Evolutionary conservation across 768 basidiomycete genomes (phyloP).

Genomic region (Mycena filopes): DNA sequence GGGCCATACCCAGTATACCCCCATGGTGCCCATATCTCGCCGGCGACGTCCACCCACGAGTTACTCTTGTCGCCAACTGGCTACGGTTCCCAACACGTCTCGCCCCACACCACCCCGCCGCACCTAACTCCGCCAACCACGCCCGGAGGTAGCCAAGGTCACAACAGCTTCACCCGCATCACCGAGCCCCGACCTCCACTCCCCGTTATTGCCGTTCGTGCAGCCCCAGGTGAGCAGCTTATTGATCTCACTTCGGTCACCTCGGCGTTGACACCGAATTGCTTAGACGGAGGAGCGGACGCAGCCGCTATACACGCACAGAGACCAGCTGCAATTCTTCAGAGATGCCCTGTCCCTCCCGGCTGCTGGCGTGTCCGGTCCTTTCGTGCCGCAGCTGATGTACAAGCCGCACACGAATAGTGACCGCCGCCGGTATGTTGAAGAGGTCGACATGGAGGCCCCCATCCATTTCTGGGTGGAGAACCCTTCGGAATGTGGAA

Average conservation of each 20-base stretch:
- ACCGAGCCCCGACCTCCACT: slow-evolving; percentile 26
- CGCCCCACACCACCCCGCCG: slow-evolving; percentile 31
- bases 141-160: slow-evolving; percentile 24
- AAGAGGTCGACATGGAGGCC: slow-evolving; percentile 68
- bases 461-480: slow-evolving; percentile 73
- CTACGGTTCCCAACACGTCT: slow-evolving; percentile 28
- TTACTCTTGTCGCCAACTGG: slow-evolving; percentile 28
- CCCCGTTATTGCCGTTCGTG: slow-evolving; percentile 23
- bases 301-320: slow-evolving; percentile 47
- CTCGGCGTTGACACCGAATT: slow-evolving; percentile 18
- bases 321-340: slow-evolving; percentile 59
- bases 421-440: slow-evolving; percentile 81
- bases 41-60: slow-evolving; percentile 27
- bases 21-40: slow-evolving; percentile 25
- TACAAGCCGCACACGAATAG: slow-evolving; percentile 84
- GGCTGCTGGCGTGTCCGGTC: slow-evolving; percentile 46
- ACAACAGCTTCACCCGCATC: slow-evolving; percentile 26
- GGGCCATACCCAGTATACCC: slow-evolving; percentile 27
- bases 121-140: slow-evolving; percentile 28
- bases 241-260: slow-evolving; percentile 5
- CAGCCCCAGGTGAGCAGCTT: slow-evolving; percentile 24
- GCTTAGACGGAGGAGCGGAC: slow-evolving; percentile 38
- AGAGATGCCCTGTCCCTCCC: slow-evolving; percentile 52
- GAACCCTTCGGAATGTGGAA: slow-evolving; percentile 66
- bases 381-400: slow-evolving; percentile 76